A percentile compares a stretch with the other conserved stretches of the same genome.
Evolutionary conservation across 176 grass and related monocot species (phyloP).

Genomic region (Metroxylon sagu): DNA sequence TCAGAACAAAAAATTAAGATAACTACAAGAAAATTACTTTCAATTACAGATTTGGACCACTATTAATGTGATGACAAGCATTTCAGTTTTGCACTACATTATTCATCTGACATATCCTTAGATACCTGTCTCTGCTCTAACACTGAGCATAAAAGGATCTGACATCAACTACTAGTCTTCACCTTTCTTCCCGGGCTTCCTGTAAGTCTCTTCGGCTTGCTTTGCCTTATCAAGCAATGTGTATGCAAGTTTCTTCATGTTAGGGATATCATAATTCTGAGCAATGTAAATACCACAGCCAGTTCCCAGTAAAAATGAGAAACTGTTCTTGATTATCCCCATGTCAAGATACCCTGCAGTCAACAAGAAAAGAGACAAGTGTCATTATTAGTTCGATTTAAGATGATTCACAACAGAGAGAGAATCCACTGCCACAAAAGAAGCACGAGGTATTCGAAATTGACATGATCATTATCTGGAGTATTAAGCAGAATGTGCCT

Average conservation of each 20-base stretch:
- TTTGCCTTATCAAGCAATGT: slow-evolving; percentile 30
- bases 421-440: not conserved
- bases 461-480: no score
- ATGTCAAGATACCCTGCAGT: slow-evolving; percentile 29
- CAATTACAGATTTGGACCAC: no score
- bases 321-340: slow-evolving; percentile 51
- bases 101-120: not conserved
- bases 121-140: not conserved
- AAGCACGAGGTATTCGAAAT: no score
- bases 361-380: not conserved
- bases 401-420: not conserved
- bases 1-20: no score
- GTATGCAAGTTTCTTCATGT: slow-evolving; percentile 35
- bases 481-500: no score
- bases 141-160: slow-evolving; percentile 4
- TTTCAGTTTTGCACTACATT: no score
- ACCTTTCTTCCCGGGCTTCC: slow-evolving; percentile 27
- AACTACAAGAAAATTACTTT: no score
- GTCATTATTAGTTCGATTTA: no score
- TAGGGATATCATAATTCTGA: slow-evolving; percentile 74
- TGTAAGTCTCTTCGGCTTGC: slow-evolving; percentile 39
- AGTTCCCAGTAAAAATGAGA: slow-evolving; percentile 46
- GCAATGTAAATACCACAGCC: slow-evolving; percentile 70
- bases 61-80: no score
- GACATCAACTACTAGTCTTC: slow-evolving; percentile 22